Evolutionary conservation across 176 grass and related monocot species (phyloP).

Genomic region (Triticum aestivum): DNA sequence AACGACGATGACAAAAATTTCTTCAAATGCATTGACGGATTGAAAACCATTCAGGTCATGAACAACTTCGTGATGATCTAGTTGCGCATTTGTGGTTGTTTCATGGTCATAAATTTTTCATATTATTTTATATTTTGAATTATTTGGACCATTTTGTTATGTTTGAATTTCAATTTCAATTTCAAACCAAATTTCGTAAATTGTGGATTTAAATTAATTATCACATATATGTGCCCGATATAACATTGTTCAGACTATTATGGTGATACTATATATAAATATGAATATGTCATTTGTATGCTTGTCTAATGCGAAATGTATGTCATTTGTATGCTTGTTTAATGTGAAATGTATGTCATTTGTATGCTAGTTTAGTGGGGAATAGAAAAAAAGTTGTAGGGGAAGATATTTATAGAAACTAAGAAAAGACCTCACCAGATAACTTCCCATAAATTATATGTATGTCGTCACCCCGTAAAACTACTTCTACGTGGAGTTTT

Average conservation of each 20-base stretch:
- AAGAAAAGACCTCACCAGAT: background rate
- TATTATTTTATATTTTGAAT: background rate
- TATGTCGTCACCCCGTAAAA: too few relatives aligned
- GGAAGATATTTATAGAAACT: background rate
- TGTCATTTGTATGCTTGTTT: too few relatives aligned
- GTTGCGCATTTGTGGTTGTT: background rate
- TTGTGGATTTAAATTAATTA: background rate
- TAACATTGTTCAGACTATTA: background rate
- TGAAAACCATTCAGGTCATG: background rate
- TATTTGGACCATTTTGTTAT: background rate
- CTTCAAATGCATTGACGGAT: too few relatives aligned
- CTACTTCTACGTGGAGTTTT: background rate
- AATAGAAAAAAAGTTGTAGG: background rate
- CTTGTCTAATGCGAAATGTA: too few relatives aligned
- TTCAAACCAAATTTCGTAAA: background rate
- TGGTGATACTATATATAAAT: background rate
- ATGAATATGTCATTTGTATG: too few relatives aligned
- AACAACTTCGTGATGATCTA: background rate
- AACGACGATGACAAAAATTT: too few relatives aligned
- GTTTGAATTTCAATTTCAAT: background rate
- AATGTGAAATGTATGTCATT: too few relatives aligned
- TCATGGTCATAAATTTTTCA: background rate
- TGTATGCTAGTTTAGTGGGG: too few relatives aligned
- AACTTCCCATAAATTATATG: background rate
- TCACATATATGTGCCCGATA: background rate